Percentiles rank a stretch among this genome's conserved stretches.
These are phyloP conservation scores for Lolium rigidum DNA, from an alignment of 176 grass and related monocot species.

Conservation along the genomic window DNA sequence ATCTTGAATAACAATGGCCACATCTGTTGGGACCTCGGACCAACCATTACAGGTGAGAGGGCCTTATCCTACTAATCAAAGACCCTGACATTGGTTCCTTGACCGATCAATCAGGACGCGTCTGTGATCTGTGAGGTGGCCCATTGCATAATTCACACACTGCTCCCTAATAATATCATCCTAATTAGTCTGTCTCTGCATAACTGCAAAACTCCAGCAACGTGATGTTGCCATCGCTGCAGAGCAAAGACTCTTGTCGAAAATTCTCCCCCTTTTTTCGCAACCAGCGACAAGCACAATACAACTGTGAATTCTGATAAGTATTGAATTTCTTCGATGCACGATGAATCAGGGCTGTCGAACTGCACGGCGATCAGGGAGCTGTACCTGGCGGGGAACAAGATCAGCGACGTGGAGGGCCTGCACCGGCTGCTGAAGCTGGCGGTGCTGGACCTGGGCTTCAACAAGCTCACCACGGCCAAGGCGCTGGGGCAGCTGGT, in stretches of 20 bases:
- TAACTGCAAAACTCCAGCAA: background rate
- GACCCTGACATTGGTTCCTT: background rate
- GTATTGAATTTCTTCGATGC: background rate
- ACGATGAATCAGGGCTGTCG: conserved; percentile 59
- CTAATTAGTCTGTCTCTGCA: background rate
- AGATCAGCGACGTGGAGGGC: conserved; percentile 90
- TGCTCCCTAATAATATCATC: background rate
- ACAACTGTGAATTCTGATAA: background rate
- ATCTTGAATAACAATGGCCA: conserved; percentile 15
- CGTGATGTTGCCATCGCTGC: background rate
- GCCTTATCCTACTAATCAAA: conserved; percentile 16
- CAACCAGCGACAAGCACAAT: background rate
- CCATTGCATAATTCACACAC: conserved; percentile 1
- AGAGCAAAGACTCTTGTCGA: background rate
- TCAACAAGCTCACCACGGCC: conserved; percentile 93
- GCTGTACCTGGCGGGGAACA: conserved; percentile 91
- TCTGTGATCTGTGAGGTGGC: background rate
- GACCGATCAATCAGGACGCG: background rate
- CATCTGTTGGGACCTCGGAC: conserved; percentile 10
- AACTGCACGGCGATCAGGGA: conserved; percentile 86
- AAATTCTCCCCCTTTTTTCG: background rate
- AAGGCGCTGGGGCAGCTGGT: conserved; percentile 95
- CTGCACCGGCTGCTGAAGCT: conserved; percentile 96
- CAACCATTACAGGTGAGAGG: conserved; percentile 15
- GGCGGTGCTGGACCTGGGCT: conserved; percentile 89